Evolutionary conservation across 2,329 filamentous ascomycete genomes (phyloP).

Genomic region (Hortaea werneckii): DNA sequence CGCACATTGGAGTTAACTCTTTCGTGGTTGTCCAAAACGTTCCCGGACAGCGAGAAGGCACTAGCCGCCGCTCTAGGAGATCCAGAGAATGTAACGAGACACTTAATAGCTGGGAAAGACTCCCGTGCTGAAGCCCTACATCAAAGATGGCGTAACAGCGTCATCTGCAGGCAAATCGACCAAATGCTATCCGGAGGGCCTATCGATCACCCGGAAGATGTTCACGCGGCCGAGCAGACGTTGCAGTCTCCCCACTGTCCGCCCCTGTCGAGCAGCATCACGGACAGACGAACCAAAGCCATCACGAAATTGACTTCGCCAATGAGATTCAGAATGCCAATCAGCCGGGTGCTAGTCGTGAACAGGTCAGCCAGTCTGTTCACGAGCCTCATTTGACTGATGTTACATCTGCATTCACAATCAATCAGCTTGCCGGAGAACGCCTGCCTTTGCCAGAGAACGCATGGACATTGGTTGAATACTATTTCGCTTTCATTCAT

Average conservation of each 20-base stretch:
- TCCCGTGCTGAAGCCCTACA: conserved; percentile 47
- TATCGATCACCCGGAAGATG: conserved; percentile 11
- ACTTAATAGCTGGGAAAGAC: conserved; percentile 44
- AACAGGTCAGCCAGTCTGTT: not conserved
- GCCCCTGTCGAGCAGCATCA: not conserved
- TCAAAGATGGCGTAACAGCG: conserved; percentile 51
- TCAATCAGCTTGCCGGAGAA: not conserved
- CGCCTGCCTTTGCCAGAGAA: not conserved
- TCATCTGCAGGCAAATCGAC: conserved; percentile 53
- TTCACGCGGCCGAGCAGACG: not conserved
- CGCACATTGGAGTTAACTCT: conserved; percentile 60
- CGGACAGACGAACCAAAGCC: not conserved
- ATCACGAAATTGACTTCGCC: not conserved
- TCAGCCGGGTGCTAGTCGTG: not conserved
- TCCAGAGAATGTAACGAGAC: conserved; percentile 31
- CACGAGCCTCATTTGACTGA: not conserved
- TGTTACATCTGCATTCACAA: not conserved
- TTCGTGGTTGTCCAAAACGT: conserved; percentile 55
- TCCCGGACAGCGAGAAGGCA: conserved; percentile 49
- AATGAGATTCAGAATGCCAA: not conserved
- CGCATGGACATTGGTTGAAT: conserved; percentile 54
- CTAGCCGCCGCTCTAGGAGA: conserved; percentile 46
- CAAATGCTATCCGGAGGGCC: conserved; percentile 43
- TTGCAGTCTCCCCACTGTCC: not conserved
- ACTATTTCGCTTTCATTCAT: conserved; percentile 67